Conservation (phyloP, 2,329 filamentous ascomycete genomes). For the Talaromyces piceae region DNA sequence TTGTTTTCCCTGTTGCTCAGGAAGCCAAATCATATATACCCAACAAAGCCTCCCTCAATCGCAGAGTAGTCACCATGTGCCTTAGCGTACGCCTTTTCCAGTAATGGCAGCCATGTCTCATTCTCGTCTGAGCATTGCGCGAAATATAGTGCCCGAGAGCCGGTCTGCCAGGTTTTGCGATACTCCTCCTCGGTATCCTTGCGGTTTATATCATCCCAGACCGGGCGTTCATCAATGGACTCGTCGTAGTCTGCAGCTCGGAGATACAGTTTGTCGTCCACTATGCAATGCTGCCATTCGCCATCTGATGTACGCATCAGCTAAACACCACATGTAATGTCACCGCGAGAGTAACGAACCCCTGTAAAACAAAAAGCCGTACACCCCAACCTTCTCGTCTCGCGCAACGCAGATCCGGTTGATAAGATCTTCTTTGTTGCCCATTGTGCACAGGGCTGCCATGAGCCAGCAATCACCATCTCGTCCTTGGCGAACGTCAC, state of each 20-base stretch:
- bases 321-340: background rate
- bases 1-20: background rate
- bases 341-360: constrained; percentile 29
- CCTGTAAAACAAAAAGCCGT: constrained; percentile 77
- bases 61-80: constrained; percentile 71
- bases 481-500: constrained; percentile 70
- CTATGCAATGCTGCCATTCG: constrained; percentile 85
- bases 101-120: constrained; percentile 73
- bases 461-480: constrained; percentile 84
- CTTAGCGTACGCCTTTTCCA: constrained; percentile 81
- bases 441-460: constrained; percentile 69
- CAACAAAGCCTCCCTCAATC: constrained; percentile 68
- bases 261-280: constrained; percentile 84
- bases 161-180: constrained; percentile 63
- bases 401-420: constrained; percentile 65
- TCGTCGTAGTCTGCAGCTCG: constrained; percentile 77
- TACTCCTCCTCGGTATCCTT: constrained; percentile 66
- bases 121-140: constrained; percentile 67
- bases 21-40: constrained; percentile 26
- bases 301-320: constrained; percentile 48
- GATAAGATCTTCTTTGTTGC: constrained; percentile 64
- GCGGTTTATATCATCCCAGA: constrained; percentile 68
- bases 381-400: constrained; percentile 68
- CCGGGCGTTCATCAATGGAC: constrained; percentile 63
- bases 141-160: constrained; percentile 71